Base-by-base conservation (phyloP, 352 stramenopile species). In the Pythium sp. region DNA sequence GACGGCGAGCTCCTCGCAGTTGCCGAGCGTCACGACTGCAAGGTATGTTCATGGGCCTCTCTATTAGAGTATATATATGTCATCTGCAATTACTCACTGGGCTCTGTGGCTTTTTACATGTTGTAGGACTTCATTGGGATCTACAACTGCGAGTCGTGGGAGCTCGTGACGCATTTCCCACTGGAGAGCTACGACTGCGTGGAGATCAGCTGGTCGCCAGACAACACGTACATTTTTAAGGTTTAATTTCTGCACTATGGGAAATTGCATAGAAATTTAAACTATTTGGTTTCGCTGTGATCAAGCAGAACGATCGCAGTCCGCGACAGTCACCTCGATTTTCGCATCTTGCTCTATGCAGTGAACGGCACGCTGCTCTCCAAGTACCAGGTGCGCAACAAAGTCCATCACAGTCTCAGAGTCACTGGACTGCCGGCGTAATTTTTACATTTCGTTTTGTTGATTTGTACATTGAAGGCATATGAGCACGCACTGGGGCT, bases 131-230 rank as follows among this genome's bases (percentile, higher is more conserved):
- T 87, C 22, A 68, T 95, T 30, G 86, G 84, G 5, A 75, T 95
- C 58, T 95, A 95, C 73, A 82, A 76, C 63, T 91, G 84, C 49
- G 84, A 83, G 59, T 77, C 73, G 15, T 95, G 87, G 87, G 84
- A 94, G 36, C 69, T 94, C 5, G 79, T 83, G 3, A 62, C 74
- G 0, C 87, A 94, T 63, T 95, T 94, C 62, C 54, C 84, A 2
- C 62, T 91, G 14, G 84, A 92, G 24, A 94, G 82, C 66, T 95
- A 95, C 69, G 87, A 95, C 72, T 91, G 86, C 38, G 79, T 84
- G 1, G 81, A 95, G 72, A 72, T 95, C 38, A 22, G 34, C 38
- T 95, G 84, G 86, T 86, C 84, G 0, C 76, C 84, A 4, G 86
- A 93, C 49, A 82, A 90, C 65, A 79, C 77, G 84, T 92, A 80